These are phyloP conservation scores for Globisporangium emineosum DNA, from an alignment of 352 stramenopile genomes.

Conservation along the genomic window DNA sequence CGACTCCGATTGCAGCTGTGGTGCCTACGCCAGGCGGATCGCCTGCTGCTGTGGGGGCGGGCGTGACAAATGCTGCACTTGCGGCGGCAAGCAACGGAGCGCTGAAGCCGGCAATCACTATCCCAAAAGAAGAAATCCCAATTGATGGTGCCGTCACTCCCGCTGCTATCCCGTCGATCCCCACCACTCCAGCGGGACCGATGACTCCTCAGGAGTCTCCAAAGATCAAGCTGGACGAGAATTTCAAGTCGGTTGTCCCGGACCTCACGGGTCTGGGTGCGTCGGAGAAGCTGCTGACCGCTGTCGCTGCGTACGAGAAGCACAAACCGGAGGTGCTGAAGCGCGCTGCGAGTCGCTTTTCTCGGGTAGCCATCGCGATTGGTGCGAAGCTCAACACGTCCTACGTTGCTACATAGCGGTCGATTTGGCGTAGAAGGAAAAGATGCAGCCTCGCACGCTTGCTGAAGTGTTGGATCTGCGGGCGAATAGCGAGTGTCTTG, in stretches of 20 bases:
- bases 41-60: constrained; percentile 11
- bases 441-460: too few species aligned
- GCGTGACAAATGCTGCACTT: constrained; percentile 13
- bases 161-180: background rate
- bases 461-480: background rate
- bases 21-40: background rate
- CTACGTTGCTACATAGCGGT: constrained; percentile 33
- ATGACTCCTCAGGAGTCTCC: constrained; percentile 16
- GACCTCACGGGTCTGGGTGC: constrained; percentile 70
- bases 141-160: background rate
- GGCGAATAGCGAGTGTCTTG: background rate
- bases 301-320: constrained; percentile 79
- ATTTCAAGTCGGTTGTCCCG: constrained; percentile 67
- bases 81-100: constrained; percentile 11
- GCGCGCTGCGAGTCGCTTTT: constrained; percentile 54
- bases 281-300: constrained; percentile 76
- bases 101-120: constrained; percentile 13
- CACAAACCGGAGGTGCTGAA: constrained; percentile 79
- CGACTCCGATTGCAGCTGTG: constrained; percentile 19
- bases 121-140: constrained; percentile 5
- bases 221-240: constrained; percentile 38
- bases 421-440: background rate
- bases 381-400: constrained; percentile 76
- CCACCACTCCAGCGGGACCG: constrained; percentile 1
- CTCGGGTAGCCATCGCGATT: constrained; percentile 66